Base-by-base conservation (phyloP, 495 filamentous ascomycete species). In the Penicillium daleae region DNA sequence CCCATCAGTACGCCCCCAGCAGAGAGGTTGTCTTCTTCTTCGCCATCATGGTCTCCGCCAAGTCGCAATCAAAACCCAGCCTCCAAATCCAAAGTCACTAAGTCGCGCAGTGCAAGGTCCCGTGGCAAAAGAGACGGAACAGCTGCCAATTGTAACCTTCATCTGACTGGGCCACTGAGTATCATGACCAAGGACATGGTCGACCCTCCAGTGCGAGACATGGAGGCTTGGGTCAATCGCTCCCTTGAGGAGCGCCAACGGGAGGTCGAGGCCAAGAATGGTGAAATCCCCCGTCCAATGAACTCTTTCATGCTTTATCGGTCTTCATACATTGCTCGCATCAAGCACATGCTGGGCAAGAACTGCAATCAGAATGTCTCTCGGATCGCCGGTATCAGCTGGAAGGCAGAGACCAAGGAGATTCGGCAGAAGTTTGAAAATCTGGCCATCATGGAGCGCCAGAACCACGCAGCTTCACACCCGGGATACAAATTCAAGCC, bases 261-360 rank as follows among this genome's bases (percentile, higher is more conserved):
- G 66, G 87, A 91, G 17, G 83, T 83, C 58, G 83, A 87, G 61
- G 86, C 88, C 68, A 88, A 91, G 31, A 91, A 91, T 4, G 49
- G 49, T 27, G 92, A 92, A 67, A 83, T 99, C 59, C 91, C 93
- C 63, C 82, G 95, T 35, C 95, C 95, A 1, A 98, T 97, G 90
- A 99, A 99, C 71, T 93, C 92, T 2, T 99, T 98, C 82, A 98
- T 99, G 91, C 83, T 99, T 27, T 99, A 99, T 73, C 89, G 96
- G 9, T 97, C 93, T 52, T 92, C 94, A 6, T 98, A 90, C 68
- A 89, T 94, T 26, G 92, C 94, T 42, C 84, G 93, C 6, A 90
- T 90, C 58, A 97, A 97, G 74, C 75, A 84, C 42, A 92, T 87
- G 85, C 90, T 91, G 62, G 78, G 85, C 9, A 89, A 96, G 68